These are phyloP conservation scores for Phalaenopsis aphrodite DNA, from an alignment of 106 monocot species.

Conservation along the genomic window DNA sequence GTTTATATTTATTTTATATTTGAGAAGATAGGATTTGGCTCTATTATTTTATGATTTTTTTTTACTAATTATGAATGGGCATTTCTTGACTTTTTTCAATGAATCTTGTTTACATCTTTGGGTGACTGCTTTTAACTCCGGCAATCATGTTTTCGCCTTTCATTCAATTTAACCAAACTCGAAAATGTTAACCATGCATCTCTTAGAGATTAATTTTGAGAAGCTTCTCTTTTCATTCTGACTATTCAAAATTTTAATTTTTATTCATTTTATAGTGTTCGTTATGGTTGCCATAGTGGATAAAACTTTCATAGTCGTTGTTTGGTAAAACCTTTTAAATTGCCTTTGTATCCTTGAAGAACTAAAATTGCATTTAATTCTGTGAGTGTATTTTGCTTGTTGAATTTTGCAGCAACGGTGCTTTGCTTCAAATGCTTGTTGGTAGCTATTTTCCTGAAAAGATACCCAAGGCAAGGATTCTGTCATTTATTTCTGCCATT, in stretches of 20 bases:
- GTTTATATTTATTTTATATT: neutral
- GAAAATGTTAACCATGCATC: neutral
- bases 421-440: slow-evolving; percentile 82
- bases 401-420: slow-evolving; percentile 67
- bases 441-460: slow-evolving; percentile 86
- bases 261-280: neutral
- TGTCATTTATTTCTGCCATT: neutral
- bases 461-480: slow-evolving; percentile 63
- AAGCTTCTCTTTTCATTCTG: neutral
- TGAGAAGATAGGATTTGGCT: neutral
- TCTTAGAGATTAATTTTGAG: neutral
- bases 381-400: neutral
- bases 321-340: neutral
- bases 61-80: too few relatives aligned
- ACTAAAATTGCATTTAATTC: neutral
- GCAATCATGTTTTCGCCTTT: neutral
- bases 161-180: neutral
- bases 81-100: too few relatives aligned
- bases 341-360: neutral
- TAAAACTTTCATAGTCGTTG: neutral
- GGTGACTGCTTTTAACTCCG: neutral
- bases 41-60: too few relatives aligned
- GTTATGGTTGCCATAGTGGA: neutral
- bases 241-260: neutral
- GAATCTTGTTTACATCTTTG: too few relatives aligned